These are phyloP conservation scores for Suillus ampliporus DNA, from an alignment of 768 basidiomycete species.

Conservation along the genomic window DNA sequence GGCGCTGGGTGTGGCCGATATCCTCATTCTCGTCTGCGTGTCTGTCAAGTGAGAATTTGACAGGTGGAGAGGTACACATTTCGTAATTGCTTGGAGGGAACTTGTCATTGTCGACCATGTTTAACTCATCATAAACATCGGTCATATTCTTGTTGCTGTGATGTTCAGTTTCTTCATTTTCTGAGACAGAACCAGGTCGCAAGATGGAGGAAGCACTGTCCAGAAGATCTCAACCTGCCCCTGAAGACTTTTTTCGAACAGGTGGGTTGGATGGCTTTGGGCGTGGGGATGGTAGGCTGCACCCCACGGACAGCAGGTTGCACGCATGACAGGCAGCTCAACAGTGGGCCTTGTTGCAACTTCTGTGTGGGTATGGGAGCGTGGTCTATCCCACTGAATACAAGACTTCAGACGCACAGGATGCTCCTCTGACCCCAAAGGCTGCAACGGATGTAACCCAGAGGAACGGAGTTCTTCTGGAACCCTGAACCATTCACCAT, in stretches of 20 bases:
- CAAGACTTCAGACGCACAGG: not conserved
- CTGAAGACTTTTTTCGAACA: not conserved
- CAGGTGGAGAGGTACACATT: not conserved
- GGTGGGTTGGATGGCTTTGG: not conserved
- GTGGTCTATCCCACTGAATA: not conserved
- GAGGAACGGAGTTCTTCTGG: conserved; percentile 1
- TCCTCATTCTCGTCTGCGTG: not conserved
- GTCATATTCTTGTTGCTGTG: not conserved
- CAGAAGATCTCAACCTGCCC: not conserved
- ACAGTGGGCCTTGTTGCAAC: not conserved
- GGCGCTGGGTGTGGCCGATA: not conserved
- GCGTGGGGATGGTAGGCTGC: not conserved
- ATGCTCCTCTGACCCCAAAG: not conserved
- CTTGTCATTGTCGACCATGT: not conserved
- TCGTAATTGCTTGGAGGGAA: not conserved
- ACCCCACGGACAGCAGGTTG: not conserved
- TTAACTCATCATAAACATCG: not conserved
- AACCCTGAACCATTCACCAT: not conserved
- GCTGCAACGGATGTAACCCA: not conserved
- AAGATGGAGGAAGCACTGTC: not conserved
- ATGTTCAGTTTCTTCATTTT: not conserved
- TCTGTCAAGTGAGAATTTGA: not conserved
- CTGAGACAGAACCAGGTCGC: not conserved
- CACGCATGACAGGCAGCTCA: not conserved
- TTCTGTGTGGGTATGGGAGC: not conserved